Evolutionary conservation across 768 basidiomycete species (phyloP), one percentile per base, ranked within the genome.

Genomic region (Suillus ampliporus): DNA sequence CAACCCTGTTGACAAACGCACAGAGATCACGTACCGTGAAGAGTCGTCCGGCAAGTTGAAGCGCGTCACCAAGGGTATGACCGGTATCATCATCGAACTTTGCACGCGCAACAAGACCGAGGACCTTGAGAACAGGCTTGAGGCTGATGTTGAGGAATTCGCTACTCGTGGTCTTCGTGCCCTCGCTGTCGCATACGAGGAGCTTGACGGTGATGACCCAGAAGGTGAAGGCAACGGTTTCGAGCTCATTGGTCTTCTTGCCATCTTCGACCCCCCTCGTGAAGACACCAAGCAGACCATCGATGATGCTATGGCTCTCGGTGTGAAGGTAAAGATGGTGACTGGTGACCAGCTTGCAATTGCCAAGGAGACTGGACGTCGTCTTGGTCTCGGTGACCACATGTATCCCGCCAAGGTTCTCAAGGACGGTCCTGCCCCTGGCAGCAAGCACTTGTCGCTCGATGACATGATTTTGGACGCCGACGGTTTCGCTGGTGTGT

Each of bases 331-430:
- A 77, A 99, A 99, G 90, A 99, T 99, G 97, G 97, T 98, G 64
- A 99, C 97, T n/a, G 97, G 97, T 84, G 97, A 99, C 77, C 97
- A 99, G 83, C 94, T 99, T 74, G 97, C 97, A 67, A 99, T 99
- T 70, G 97, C 97, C 41, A 99, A 99, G 86, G 97, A 99, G 79
- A 98, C 97, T 65, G 97, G 97, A 64, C 92, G 97, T 77, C 93
- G 97, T 82, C 92, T 99, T 54, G 96, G 97, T 69, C 84, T 99
- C 64, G 97, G 97, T 74, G 97, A 98, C 78, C 96, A 98, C 84
- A 99, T 99, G 97, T 98, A 97, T 83, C 90, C 97, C 47, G 92
- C 96, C 61, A 97, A 95, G 85, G 97, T 98, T n/a, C 87, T 99
- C 75, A 97, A 97, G 86, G 94, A 97, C 50, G 97, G 97, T 8